Evolutionary conservation across 495 filamentous ascomycete species (phyloP), one percentile per base, ranked within the genome.

Genomic region (Tetracladium setigerum): DNA sequence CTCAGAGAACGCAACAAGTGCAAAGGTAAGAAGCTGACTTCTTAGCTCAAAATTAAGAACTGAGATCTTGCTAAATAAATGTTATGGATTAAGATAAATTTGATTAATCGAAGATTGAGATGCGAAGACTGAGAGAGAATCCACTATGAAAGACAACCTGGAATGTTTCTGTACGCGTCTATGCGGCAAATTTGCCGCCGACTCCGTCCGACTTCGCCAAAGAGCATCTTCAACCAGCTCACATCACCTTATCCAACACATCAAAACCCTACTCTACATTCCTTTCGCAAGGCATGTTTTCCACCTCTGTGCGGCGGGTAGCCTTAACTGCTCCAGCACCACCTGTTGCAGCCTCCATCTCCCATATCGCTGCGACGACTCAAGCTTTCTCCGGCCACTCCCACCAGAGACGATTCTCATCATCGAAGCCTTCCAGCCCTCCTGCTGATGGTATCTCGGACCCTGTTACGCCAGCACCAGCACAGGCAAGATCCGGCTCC

Each of bases 401-500:
- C 11, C 67, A 52, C 46, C 73, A 77, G 55, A 59, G 69, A 58
- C 65, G 75, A 22, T 71, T 68, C 51, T 77, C 74, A n/a, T 78
- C 74, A 9, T 78, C 74, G 7, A 78, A 77, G 64, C 72, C 75
- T 13, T 77, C 75, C 12, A 76, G 69, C 50, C 44, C 44, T 45
- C 68, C 73, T 11, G 70, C 72, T 30, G 68, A 72, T 52, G 73
- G 72, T 72, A 34, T 62, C 71, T 47, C 60, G 67, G 31, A 65
- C 62, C 34, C 63, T 2, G 64, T 73, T 31, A 60, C 63, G 18
- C 55, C 60, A 35, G 38, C 47, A 14, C 44, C 55, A 30, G 17
- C 50, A n/a, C 40, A 48, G 11, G 58, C 62, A 34, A 71, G 68
- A 45, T 46, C 63, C 18, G 51, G 59, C 34, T 59, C 66, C 30